Base-by-base conservation (phyloP, 2,329 filamentous ascomycete species). In the Trichoderma oligosporum region DNA sequence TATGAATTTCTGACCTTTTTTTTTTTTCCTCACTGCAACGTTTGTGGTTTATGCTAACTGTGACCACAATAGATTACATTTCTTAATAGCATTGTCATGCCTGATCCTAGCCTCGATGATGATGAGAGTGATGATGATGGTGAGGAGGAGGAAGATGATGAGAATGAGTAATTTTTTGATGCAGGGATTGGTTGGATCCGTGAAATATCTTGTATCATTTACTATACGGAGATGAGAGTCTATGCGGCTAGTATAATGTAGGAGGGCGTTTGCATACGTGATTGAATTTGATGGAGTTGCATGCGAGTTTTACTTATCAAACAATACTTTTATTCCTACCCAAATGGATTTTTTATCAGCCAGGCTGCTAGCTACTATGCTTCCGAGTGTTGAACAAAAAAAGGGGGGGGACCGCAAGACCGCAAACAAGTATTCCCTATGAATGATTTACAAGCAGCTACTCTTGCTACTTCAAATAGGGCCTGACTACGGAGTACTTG, bases 81-180 rank as follows among this genome's bases (percentile, higher is more conserved):
- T 70, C 70, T 91, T 60, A 91, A 91, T 66, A 82, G 78, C 58
- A 79, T 88, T 41, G 85, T 89, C 58, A 88, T 88, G 86, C 87
- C 88, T 3, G 88, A 91, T 67, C 78, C 78, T 2, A 70, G 67
- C 11, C 38, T 69, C 4, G 78, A 75, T 6, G 78, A 78, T 12
- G 74, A 75, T 9, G 74, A 74, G 12, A 67, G 67, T 7, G 69
- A 69, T 9, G 73, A 72, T 4, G 72, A 60, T 2, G 60, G 60
- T 27, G 51, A 56, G 9, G 45, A 56, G 18, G 42, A 61, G 29
- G 33, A 24, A 4, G 24, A 41, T 14, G n/a, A 22, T 11, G 25
- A 33, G 7, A 22, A 36, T 6, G 31, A 44, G 14, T 31, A 27
- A 20, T 18, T 41, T 35, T 29, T 12, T 16, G 6, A 18, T 18